Evolutionary conservation across 176 grass and related monocot genomes (phyloP), one percentile per base, ranked within the genome.

Genomic region (Rhynchospora tenuis): DNA sequence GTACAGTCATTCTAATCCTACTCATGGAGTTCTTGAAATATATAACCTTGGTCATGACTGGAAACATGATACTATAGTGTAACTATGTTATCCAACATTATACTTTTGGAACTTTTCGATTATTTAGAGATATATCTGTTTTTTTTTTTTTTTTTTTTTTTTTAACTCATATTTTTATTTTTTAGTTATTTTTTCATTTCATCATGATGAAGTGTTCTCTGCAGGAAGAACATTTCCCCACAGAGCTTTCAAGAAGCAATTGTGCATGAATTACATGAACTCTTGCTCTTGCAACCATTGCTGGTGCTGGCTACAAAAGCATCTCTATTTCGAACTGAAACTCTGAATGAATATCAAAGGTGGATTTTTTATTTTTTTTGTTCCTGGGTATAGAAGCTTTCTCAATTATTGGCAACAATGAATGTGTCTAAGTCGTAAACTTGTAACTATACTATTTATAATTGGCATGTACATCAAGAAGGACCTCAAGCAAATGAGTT

Each of bases 251-350:
- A 81, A 9, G 90, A 93, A 95, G 85, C 63, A 82, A 80, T 93
- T 84, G 89, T 98, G 77, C 74, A 98, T 19, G 88, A 93, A 82
- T 86, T 93, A 81, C 86, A 46, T 73, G 88, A 73, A 60, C 59
- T 98, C 79, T 91, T 95, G 33, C 79, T 85, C 73, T 81, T 89
- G 90, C 92, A 95, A 81, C 89, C 93, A 88, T 72, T 90, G 79
- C 85, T 98, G 82, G 89, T 98, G 59, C 80, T 98, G 85, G 88
- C 88, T 65, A 91, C 95, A 60, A 98, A 98, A 83, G 66, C 88
- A 78, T 76, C 87, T 71, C 17, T 89, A 84, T 95, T 88, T 89
- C 84, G 77, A 84, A 77, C 87, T 76, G 54, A 85, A 69, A 42
- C 83, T 86, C 64, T 62, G 75, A 90, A 86, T 54, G 89, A 93